Evolutionary conservation across 2,329 filamentous ascomycete genomes (phyloP), one percentile per base, ranked within the genome.

Genomic region (Aspergillus tanneri): DNA sequence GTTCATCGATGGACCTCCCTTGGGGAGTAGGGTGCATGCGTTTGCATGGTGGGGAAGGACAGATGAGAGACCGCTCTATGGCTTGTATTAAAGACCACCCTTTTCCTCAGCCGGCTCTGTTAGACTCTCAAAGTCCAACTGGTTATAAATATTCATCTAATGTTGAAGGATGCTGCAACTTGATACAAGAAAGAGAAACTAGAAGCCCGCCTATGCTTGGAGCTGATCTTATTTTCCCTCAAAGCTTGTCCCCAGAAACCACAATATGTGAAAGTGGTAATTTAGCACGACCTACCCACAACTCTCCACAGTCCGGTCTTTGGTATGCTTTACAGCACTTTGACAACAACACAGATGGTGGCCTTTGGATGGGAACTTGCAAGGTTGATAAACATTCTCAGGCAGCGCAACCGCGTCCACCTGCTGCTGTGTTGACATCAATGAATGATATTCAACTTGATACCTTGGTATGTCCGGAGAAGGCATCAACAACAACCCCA

Each of bases 191-290:
- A 73, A 77, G 77, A 18, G 84, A 83, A 51, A 74, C 76, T 35
- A 78, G 79, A 21, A 80, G 78, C 34, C 92, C 92, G 32, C 92
- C 92, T 8, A 95, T 97, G 90, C 81, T 96, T 9, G 92, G 92
- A 47, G 74, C 77, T 48, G 87, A 95, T 57, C 80, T 97, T 46
- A 76, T 78, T 21, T 95, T 96, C 66, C 88, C 90, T 25, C 82
- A 81, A 65, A 96, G 90, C 65, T 78, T 80, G 8, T 96, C 91
- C 21, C 92, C 92, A 5, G 86, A 92, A 67, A 82, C 85, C 46
- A 95, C 90, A 12, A 85, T 89, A 61, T 86, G 95, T 61, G 90
- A 95, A 63, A 84, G 87, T 1, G 85, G 88, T 47, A 87, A 90
- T 62, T 69, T 72, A 7, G 76, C 73, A 8, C 66, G 80, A 73